phyloP scores from a whole-genome alignment of 495 filamentous ascomycete genomes.

The Aspergillus bertholletiae region DNA sequence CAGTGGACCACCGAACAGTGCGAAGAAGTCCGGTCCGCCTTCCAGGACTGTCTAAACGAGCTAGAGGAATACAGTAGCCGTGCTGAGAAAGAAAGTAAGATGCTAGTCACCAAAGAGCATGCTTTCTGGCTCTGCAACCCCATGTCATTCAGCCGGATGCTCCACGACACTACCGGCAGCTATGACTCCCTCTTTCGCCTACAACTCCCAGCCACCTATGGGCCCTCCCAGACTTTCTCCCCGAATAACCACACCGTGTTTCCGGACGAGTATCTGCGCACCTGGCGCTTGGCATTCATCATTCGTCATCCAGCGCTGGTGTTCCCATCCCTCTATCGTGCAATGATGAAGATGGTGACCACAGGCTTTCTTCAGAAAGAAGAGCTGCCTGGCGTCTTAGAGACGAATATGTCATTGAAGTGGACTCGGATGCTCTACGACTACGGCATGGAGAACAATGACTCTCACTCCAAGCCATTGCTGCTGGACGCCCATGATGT shows the following conservation, averaged over 20 bases:
- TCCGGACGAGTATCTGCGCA: constrained; percentile 34
- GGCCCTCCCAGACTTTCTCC: constrained; percentile 19
- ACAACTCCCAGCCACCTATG: constrained; percentile 9
- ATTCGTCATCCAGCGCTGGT: constrained; percentile 42
- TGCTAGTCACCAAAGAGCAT: constrained; percentile 41
- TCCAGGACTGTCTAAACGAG: constrained; percentile 21
- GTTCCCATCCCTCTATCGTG: constrained; percentile 34
- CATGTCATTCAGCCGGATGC: constrained; percentile 1
- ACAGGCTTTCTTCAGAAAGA: constrained; percentile 12
- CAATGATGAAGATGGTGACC: constrained; percentile 18
- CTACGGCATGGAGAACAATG: constrained; percentile 25
- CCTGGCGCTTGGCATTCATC: constrained; percentile 34
- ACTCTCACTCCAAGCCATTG: constrained; percentile 22
- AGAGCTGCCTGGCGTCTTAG: constrained; percentile 8
- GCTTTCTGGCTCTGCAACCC: constrained; percentile 21
- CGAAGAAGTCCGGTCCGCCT: constrained; percentile 6
- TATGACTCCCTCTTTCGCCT: constrained; percentile 1
- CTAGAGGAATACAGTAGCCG: constrained; percentile 23
- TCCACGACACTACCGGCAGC: not conserved
- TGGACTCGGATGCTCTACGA: constrained; percentile 35
- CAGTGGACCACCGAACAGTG: constrained; percentile 25
- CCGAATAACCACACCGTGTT: constrained; percentile 33
- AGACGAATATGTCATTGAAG: constrained; percentile 25
- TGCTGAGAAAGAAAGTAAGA: constrained; percentile 24
- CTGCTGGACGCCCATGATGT: constrained; percentile 46